Evolutionary conservation across 257 asterid genomes (phyloP).

Genomic region (Solanum chiquidenum): DNA sequence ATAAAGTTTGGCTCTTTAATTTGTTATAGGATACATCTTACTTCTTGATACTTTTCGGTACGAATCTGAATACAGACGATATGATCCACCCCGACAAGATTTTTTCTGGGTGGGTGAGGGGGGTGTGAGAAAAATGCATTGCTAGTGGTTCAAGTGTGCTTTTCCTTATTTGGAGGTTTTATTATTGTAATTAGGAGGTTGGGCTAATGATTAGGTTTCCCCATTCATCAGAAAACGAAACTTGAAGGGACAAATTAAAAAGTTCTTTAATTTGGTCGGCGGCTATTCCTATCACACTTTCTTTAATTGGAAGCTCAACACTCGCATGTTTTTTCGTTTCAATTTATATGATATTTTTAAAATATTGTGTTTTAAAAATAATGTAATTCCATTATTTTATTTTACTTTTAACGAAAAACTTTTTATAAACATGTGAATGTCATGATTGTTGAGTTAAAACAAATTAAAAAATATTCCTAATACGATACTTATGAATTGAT

Average conservation of each 20-base stretch:
- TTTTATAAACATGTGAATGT: background rate
- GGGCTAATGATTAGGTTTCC: slow-evolving; percentile 35
- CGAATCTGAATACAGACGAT: background rate
- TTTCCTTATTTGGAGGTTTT: background rate
- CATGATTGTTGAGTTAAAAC: background rate
- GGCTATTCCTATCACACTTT: slow-evolving; percentile 15
- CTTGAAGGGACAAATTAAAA: background rate
- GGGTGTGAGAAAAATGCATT: background rate
- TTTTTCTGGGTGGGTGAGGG: background rate
- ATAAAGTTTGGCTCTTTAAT: background rate
- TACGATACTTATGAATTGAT: background rate
- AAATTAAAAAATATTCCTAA: background rate
- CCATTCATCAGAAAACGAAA: slow-evolving; percentile 15
- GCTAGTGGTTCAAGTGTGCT: background rate
- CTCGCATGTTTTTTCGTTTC: background rate
- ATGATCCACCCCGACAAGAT: background rate
- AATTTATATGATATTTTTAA: background rate
- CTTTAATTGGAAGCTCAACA: background rate
- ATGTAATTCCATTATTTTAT: background rate
- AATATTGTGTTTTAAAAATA: no score
- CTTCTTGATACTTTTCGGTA: background rate
- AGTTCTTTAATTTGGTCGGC: slow-evolving; percentile 10
- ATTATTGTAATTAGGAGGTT: slow-evolving; percentile 5
- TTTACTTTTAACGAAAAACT: background rate
- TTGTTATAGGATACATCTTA: background rate